phyloP scores from a whole-genome alignment of 2,329 filamentous ascomycete genomes.

The Trichoderma brevicompactum region DNA sequence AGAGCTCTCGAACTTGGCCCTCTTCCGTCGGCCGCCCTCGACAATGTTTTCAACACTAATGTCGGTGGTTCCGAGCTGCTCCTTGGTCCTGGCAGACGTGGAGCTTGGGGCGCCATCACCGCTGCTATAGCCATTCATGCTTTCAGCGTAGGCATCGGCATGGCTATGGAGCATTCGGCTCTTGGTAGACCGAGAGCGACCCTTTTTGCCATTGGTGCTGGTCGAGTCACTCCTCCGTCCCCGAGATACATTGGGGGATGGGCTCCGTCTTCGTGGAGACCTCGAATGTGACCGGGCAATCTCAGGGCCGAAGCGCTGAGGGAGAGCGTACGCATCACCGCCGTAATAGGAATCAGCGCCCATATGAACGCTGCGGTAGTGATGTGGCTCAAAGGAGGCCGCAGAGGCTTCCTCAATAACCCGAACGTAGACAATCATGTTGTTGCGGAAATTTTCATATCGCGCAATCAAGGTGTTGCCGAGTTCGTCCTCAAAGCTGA shows the following conservation, averaged over 20 bases:
- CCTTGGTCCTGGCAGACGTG: constrained; percentile 72
- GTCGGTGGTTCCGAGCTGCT: constrained; percentile 90
- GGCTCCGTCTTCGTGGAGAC: constrained; percentile 75
- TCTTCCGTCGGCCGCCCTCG: constrained; percentile 92
- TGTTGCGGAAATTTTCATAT: constrained; percentile 92
- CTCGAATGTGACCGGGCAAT: constrained; percentile 71
- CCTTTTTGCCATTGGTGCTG: constrained; percentile 65
- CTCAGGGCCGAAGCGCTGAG: constrained; percentile 61
- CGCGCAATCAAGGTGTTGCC: constrained; percentile 91
- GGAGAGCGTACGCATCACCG: constrained; percentile 56
- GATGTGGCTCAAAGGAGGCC: constrained; percentile 56
- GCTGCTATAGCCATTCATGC: constrained; percentile 78
- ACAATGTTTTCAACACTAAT: constrained; percentile 99
- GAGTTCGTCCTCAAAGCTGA: constrained; percentile 91
- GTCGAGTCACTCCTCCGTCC: constrained; percentile 79
- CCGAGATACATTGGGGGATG: constrained; percentile 70
- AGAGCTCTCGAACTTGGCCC: constrained; percentile 94
- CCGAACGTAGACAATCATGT: constrained; percentile 92
- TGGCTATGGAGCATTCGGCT: constrained; percentile 57
- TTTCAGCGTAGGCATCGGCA: constrained; percentile 68
- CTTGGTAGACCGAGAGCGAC: constrained; percentile 70
- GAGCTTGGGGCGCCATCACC: constrained; percentile 81
- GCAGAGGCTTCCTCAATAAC: constrained; percentile 68
- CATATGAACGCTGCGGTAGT: constrained; percentile 57
- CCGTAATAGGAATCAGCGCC: constrained; percentile 58